Conservation (phyloP, 2,329 filamentous ascomycete species). For the Hypocreales sp. region DNA sequence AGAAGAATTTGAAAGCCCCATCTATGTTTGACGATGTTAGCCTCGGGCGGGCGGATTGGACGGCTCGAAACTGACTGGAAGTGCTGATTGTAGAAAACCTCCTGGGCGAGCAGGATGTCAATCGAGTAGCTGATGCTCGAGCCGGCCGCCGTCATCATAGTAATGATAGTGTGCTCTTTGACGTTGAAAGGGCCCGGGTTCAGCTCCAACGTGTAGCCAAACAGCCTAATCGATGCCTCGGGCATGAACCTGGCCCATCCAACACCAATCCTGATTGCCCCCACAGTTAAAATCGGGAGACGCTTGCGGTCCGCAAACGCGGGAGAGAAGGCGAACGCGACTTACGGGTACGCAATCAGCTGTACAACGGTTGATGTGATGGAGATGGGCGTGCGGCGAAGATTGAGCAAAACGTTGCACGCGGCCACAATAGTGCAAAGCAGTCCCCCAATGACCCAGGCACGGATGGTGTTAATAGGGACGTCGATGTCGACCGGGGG, state of each 20-base stretch:
- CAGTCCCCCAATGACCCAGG: conserved; percentile 41
- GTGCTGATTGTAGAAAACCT: conserved; percentile 32
- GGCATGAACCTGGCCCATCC: conserved; percentile 18
- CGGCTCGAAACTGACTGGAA: conserved; percentile 21
- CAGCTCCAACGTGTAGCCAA: conserved; percentile 16
- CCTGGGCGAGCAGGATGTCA: conserved; percentile 24
- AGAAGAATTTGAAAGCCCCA: conserved; percentile 43
- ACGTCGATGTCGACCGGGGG: conserved; percentile 32
- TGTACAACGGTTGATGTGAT: conserved; percentile 40
- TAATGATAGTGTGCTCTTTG: conserved; percentile 33
- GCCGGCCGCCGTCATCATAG: conserved; percentile 24
- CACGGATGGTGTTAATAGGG: conserved; percentile 41
- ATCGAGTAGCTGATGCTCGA: conserved; percentile 17
- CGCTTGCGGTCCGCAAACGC: not conserved
- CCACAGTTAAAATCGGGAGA: conserved; percentile 1
- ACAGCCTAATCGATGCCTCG: conserved; percentile 12
- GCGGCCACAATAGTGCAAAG: conserved; percentile 41
- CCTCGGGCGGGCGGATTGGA: no score
- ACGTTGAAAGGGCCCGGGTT: conserved; percentile 27
- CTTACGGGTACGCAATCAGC: conserved; percentile 32
- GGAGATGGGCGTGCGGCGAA: conserved; percentile 31
- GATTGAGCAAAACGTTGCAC: conserved; percentile 36
- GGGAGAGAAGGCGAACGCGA: not conserved
- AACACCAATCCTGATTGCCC: conserved; percentile 13
- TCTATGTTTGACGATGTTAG: no score